phyloP scores from a whole-genome alignment of 305 asterid species.

The Fraxinus floribunda region DNA sequence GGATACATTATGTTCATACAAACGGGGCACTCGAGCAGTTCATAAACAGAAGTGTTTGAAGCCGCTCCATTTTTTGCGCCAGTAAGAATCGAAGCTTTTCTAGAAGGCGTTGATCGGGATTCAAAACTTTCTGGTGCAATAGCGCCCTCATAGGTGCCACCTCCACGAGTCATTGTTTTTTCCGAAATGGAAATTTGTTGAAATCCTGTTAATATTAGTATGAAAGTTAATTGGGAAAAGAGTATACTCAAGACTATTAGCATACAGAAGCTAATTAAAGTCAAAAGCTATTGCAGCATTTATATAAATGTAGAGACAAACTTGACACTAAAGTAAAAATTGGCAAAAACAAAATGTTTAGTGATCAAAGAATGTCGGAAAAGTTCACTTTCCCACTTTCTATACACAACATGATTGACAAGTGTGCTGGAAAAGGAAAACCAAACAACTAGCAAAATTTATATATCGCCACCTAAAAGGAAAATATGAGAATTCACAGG shows the following conservation, averaged over 20 bases:
- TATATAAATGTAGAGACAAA: background rate
- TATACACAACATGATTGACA: background rate
- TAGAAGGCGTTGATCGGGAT: constrained; percentile 21
- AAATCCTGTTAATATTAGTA: background rate
- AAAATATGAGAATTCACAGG: background rate
- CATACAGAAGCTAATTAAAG: background rate
- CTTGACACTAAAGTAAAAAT: background rate
- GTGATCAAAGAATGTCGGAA: background rate
- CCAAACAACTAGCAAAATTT: background rate
- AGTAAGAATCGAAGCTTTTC: constrained; percentile 25
- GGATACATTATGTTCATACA: constrained; percentile 41
- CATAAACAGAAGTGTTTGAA: constrained; percentile 37
- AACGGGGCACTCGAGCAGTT: constrained; percentile 44
- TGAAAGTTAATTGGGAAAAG: background rate
- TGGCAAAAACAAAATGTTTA: background rate
- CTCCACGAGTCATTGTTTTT: constrained; percentile 41
- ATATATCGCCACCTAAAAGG: background rate
- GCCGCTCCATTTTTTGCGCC: constrained; percentile 28
- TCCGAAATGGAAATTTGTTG: background rate
- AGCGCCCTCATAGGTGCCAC: constrained; percentile 23
- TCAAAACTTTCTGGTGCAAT: constrained; percentile 30
- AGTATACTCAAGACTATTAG: background rate
- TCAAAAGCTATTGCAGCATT: background rate
- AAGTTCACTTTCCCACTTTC: background rate
- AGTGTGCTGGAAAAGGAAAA: background rate